Percentiles rank a stretch among this genome's conserved stretches.
Evolutionary conservation across 768 basidiomycete genomes (phyloP).

Genomic region (Lactifluus volemus): DNA sequence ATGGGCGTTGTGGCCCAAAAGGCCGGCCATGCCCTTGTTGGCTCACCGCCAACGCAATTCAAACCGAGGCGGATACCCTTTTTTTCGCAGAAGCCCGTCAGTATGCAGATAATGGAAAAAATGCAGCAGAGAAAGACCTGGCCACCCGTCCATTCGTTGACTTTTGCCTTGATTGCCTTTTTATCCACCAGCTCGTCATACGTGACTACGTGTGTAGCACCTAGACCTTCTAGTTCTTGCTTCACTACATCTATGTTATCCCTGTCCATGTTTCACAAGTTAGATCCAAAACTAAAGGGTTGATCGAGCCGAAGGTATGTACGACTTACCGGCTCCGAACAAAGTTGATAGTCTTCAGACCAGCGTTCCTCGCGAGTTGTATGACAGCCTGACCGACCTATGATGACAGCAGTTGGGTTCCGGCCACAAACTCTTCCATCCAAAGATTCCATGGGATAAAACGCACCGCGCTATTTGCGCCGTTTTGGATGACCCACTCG

Average conservation of each 20-base stretch:
- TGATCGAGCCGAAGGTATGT: not conserved
- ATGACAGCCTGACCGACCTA: conserved; percentile 82
- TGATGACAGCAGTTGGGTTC: not conserved
- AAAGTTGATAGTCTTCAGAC: conserved; percentile 73
- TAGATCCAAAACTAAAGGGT: not conserved
- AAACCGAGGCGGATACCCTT: conserved; percentile 40
- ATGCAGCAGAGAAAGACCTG: conserved; percentile 35
- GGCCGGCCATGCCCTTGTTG: conserved; percentile 60
- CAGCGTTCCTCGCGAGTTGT: conserved; percentile 67
- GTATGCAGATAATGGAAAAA: not conserved
- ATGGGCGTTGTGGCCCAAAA: conserved; percentile 59
- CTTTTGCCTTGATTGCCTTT: conserved; percentile 33
- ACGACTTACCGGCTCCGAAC: conserved; percentile 55
- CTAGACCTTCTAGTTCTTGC: conserved; percentile 44
- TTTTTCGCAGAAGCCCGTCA: not conserved
- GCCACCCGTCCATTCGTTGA: conserved; percentile 57
- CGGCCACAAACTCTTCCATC: not conserved
- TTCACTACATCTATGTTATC: conserved; percentile 45
- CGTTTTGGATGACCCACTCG: conserved; percentile 82
- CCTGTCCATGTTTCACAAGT: conserved; percentile 27
- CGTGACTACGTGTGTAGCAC: conserved; percentile 69
- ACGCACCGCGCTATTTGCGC: conserved; percentile 73
- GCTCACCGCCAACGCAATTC: conserved; percentile 57
- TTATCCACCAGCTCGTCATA: conserved; percentile 66
- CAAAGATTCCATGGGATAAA: not conserved